A percentile compares a stretch with the other conserved stretches of the same genome.
Conservation (phyloP, 2,329 filamentous ascomycete species). For the Xylariaceae sp. region DNA sequence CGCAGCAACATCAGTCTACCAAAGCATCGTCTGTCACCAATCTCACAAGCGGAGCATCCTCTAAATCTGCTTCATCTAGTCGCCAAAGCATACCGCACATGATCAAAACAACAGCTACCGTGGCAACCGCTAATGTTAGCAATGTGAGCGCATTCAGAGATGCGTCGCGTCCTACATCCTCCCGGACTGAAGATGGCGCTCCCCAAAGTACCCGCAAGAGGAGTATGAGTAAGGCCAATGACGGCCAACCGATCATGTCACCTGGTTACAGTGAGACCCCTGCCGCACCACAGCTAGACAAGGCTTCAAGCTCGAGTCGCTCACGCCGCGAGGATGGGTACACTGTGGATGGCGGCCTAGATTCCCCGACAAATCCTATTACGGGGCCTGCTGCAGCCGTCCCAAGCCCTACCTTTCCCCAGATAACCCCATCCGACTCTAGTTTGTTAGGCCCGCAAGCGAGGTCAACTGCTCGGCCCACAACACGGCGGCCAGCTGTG, state of each 20-base stretch:
- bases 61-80: conserved; percentile 50
- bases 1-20: conserved; percentile 50
- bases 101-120: conserved; percentile 48
- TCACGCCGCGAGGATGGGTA: conserved; percentile 51
- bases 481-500: conserved; percentile 54
- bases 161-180: conserved; percentile 47
- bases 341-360: conserved; percentile 52
- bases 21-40: conserved; percentile 57
- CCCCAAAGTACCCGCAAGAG: conserved; percentile 46
- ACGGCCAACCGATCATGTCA: conserved; percentile 47
- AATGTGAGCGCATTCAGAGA: conserved; percentile 58
- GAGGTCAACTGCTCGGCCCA: conserved; percentile 42
- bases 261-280: conserved; percentile 47
- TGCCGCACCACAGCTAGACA: conserved; percentile 39
- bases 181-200: conserved; percentile 52
- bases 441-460: conserved; percentile 35
- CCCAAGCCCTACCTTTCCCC: conserved; percentile 36
- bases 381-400: conserved; percentile 38
- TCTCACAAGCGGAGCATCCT: conserved; percentile 43
- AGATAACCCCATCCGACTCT: conserved; percentile 43
- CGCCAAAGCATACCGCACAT: conserved; percentile 42
- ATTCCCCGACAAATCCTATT: conserved; percentile 51
- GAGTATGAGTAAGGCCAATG: conserved; percentile 50
- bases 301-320: conserved; percentile 36
- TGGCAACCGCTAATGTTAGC: conserved; percentile 57